These are phyloP conservation scores for Brachypodium distachyon DNA, from an alignment of 202 grass and related monocot species.

Conservation along the genomic window DNA sequence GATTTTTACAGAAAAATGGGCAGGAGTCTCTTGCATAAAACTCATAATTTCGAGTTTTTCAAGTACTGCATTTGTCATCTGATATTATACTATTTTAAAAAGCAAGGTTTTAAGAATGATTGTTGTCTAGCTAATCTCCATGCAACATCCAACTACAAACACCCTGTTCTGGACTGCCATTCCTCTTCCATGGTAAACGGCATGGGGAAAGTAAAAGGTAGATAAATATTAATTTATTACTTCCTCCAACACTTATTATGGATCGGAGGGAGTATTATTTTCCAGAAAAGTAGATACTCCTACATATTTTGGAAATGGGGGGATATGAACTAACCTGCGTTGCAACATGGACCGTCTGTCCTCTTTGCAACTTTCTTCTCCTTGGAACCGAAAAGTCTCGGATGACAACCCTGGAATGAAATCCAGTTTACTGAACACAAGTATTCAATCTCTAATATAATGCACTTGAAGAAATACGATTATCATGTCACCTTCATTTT, in stretches of 20 bases:
- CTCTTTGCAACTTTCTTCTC: conserved; percentile 50
- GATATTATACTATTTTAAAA: background rate
- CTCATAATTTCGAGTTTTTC: background rate
- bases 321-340: conserved; percentile 33
- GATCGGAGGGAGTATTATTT: no score
- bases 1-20: background rate
- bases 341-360: conserved; percentile 20
- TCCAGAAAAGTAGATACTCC: background rate
- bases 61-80: background rate
- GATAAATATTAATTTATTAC: background rate
- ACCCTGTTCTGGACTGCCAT: no score
- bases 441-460: background rate
- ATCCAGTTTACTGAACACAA: background rate
- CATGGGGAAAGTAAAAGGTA: background rate
- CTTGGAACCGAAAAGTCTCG: conserved; percentile 46
- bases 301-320: background rate
- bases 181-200: no score
- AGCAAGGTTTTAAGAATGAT: background rate
- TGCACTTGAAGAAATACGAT: background rate
- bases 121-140: no score
- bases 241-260: no score
- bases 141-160: no score
- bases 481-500: conserved; percentile 53
- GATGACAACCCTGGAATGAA: conserved; percentile 34
- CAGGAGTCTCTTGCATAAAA: background rate